Conservation (phyloP, 2,329 filamentous ascomycete species). For the Tothia fuscella region DNA sequence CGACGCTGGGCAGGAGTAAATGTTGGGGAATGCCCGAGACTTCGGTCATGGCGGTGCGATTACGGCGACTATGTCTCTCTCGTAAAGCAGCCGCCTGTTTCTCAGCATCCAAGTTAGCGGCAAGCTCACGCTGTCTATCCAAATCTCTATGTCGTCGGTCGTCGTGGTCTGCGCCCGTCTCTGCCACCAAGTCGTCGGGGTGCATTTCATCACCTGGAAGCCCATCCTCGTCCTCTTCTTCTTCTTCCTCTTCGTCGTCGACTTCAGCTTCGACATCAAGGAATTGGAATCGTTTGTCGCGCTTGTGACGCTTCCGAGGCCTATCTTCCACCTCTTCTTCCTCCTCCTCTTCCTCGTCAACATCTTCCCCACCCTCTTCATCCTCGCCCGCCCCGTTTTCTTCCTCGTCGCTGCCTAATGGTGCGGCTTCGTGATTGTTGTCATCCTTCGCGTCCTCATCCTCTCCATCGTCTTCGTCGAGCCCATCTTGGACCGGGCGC, state of each 20-base stretch:
- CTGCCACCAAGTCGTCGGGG: constrained; percentile 69
- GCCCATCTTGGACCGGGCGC: constrained; percentile 6
- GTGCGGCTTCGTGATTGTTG: no score
- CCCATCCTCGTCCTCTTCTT: constrained; percentile 71
- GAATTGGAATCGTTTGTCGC: constrained; percentile 69
- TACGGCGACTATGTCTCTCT: constrained; percentile 70
- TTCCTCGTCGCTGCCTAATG: constrained; percentile 43
- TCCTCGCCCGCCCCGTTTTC: constrained; percentile 44
- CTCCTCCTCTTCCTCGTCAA: constrained; percentile 19
- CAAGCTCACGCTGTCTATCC: constrained; percentile 79
- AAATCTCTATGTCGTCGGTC: constrained; percentile 90
- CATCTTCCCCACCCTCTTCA: constrained; percentile 13
- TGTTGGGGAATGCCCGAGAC: constrained; percentile 72
- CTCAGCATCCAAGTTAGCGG: constrained; percentile 82
- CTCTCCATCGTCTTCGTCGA: constrained; percentile 21
- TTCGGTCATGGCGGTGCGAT: constrained; percentile 55
- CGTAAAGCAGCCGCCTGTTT: constrained; percentile 79
- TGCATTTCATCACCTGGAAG: constrained; percentile 83
- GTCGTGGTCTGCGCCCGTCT: constrained; percentile 66
- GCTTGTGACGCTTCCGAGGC: constrained; percentile 67
- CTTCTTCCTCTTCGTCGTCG: constrained; percentile 85
- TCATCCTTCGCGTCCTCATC: constrained; percentile 18
- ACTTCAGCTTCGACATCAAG: constrained; percentile 98
- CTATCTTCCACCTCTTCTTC: constrained; percentile 39
- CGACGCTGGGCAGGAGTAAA: constrained; percentile 78